Conservation (phyloP, 208 protist genomes). For the Leishmania gerbilli region DNA sequence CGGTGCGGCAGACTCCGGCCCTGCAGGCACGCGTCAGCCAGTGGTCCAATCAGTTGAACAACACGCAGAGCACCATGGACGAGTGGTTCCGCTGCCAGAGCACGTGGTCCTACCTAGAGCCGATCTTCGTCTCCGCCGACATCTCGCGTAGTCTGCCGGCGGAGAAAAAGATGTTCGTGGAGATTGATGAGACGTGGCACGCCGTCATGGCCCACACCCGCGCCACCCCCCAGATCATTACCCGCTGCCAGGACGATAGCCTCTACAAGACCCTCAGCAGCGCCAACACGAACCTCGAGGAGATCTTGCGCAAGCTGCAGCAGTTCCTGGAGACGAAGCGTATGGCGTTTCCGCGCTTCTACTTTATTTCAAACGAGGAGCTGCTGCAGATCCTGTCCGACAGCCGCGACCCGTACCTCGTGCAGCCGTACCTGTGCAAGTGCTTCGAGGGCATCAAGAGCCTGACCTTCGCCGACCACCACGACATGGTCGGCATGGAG, state of each 20-base stretch:
- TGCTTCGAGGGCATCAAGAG: slow-evolving; percentile 96
- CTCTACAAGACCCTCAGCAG: slow-evolving; percentile 92
- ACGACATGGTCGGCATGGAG: slow-evolving; percentile 93
- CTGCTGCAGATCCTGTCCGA: slow-evolving; percentile 96
- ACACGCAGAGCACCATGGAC: slow-evolving; percentile 94
- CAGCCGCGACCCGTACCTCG: slow-evolving; percentile 94
- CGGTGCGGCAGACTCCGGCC: slow-evolving; percentile 85
- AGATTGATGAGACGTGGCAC: slow-evolving; percentile 95
- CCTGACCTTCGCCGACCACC: slow-evolving; percentile 90
- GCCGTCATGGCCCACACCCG: slow-evolving; percentile 92
- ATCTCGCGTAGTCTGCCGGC: slow-evolving; percentile 96
- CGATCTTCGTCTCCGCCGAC: slow-evolving; percentile 96
- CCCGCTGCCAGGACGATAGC: slow-evolving; percentile 91
- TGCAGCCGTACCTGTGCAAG: slow-evolving; percentile 96
- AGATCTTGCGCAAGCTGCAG: slow-evolving; percentile 97
- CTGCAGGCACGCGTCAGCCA: slow-evolving; percentile 90
- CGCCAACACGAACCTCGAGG: slow-evolving; percentile 94
- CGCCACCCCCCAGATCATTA: slow-evolving; percentile 84
- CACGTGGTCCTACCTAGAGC: slow-evolving; percentile 97
- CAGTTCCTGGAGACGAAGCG: slow-evolving; percentile 99
- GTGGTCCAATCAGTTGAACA: slow-evolving; percentile 93
- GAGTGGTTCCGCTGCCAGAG: slow-evolving; percentile 97
- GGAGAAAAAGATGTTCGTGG: slow-evolving; percentile 93
- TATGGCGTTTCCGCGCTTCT: slow-evolving; percentile 97
- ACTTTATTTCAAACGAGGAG: slow-evolving; percentile 97